Evolutionary conservation across 2,329 filamentous ascomycete species (phyloP).

Genomic region (Triangularia verruculosa): DNA sequence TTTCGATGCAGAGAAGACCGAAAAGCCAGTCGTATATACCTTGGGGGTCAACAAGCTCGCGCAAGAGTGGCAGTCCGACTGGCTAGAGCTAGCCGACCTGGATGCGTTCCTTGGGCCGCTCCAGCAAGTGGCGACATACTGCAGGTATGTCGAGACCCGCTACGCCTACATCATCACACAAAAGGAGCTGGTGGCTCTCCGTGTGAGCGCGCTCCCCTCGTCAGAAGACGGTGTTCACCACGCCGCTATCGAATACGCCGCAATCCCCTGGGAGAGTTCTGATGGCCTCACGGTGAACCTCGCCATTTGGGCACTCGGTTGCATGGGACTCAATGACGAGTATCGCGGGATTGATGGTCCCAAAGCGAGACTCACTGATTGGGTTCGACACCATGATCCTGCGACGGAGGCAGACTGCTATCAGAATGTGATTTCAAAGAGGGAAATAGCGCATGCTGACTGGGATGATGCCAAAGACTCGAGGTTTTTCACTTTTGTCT

Average conservation of each 20-base stretch:
- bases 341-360: neutral
- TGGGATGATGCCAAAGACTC: neutral
- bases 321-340: slow-evolving; percentile 10
- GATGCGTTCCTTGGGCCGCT: neutral
- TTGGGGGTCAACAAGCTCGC: neutral
- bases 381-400: neutral
- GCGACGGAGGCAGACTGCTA: neutral
- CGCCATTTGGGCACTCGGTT: slow-evolving; percentile 8
- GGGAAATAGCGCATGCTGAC: neutral
- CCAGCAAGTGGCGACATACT: slow-evolving; percentile 4
- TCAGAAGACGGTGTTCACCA: neutral
- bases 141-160: slow-evolving; percentile 1
- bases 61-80: neutral
- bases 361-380: neutral
- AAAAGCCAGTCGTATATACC: neutral
- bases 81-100: neutral
- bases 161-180: slow-evolving; percentile 10
- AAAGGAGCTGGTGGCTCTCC: slow-evolving; percentile 6
- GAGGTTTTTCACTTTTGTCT: no score
- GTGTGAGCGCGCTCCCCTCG: neutral
- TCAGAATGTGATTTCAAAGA: slow-evolving; percentile 3
- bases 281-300: slow-evolving; percentile 2
- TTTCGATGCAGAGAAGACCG: no score
- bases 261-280: neutral
- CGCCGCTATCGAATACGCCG: slow-evolving; percentile 5